Percentiles rank a stretch among this genome's conserved stretches.
Conservation (phyloP, 2,329 filamentous ascomycete genomes). For the Fusarium azukiicola region DNA sequence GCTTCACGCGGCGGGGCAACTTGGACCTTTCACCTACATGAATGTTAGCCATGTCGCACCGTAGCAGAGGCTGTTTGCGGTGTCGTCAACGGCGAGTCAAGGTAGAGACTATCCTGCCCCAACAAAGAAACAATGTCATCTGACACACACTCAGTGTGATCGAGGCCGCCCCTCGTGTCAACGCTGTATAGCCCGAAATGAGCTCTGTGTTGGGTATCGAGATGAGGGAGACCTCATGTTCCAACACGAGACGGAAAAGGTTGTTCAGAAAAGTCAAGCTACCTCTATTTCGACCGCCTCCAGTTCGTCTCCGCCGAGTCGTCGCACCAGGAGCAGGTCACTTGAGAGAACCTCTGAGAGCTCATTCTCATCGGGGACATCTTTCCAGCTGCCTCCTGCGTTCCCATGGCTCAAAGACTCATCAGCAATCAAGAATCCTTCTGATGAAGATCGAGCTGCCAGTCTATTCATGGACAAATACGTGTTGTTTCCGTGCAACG, state of each 20-base stretch:
- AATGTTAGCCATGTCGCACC: constrained; percentile 48
- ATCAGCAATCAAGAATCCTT: not conserved
- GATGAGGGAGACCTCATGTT: constrained; percentile 63
- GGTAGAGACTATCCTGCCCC: constrained; percentile 25
- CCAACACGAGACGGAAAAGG: constrained; percentile 60
- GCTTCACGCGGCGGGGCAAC: constrained; percentile 34
- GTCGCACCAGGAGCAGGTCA: constrained; percentile 41
- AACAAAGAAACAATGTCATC: not conserved
- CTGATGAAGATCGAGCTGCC: constrained; percentile 55
- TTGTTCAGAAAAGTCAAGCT: constrained; percentile 45
- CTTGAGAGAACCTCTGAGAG: constrained; percentile 31
- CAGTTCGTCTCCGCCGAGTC: constrained; percentile 19
- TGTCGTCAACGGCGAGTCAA: constrained; percentile 58
- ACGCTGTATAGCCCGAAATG: constrained; percentile 62
- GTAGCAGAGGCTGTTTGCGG: constrained; percentile 59
- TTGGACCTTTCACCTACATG: constrained; percentile 27
- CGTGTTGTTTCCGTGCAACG: constrained; percentile 62
- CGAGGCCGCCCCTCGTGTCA: constrained; percentile 60
- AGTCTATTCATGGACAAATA: constrained; percentile 63
- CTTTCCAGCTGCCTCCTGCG: constrained; percentile 20
- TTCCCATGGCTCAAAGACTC: constrained; percentile 53
- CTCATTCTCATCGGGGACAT: not conserved
- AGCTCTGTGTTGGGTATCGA: constrained; percentile 63
- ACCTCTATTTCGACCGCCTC: constrained; percentile 32
- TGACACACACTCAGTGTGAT: constrained; percentile 54